Conservation (phyloP, 306 rosid genomes). For the Betula pendula region DNA sequence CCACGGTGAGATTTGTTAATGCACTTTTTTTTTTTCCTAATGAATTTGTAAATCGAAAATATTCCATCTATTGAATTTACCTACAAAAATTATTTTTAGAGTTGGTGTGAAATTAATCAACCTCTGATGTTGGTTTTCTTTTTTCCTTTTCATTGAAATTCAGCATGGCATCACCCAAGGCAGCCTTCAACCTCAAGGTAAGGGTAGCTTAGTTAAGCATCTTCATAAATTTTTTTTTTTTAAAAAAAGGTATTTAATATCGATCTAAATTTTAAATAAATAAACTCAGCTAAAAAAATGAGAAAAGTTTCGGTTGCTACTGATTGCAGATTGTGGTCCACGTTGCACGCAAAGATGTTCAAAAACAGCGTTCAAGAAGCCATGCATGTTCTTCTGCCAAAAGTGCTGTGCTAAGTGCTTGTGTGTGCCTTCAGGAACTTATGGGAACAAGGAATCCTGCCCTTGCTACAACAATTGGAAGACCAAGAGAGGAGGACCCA, state of each 20-base stretch:
- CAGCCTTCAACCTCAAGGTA: constrained; percentile 76
- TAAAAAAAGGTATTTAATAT: no score
- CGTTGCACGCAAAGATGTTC: constrained; percentile 64
- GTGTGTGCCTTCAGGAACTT: constrained; percentile 81
- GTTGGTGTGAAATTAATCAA: no score
- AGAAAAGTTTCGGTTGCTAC: neutral
- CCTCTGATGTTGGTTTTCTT: constrained; percentile 1
- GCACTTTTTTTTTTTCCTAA: neutral
- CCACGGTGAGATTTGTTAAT: constrained; percentile 39
- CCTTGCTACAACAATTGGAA: constrained; percentile 88
- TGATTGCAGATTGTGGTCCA: constrained; percentile 56
- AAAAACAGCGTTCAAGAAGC: constrained; percentile 67
- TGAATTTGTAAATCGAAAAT: neutral
- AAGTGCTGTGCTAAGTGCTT: constrained; percentile 74
- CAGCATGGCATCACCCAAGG: constrained; percentile 70
- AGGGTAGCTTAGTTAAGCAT: no score
- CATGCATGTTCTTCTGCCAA: constrained; percentile 72
- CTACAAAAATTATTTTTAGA: no score
- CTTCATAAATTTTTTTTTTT: no score
- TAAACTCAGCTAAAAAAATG: no score
- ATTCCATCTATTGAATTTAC: neutral
- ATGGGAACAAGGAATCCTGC: constrained; percentile 70
- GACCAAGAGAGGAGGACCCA: constrained; percentile 85
- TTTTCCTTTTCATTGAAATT: constrained; percentile 9
- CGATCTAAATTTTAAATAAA: no score